Evolutionary conservation across 192 early-diverging fungal genomes (phyloP).

Genomic region (Allomyces javanicus): DNA sequence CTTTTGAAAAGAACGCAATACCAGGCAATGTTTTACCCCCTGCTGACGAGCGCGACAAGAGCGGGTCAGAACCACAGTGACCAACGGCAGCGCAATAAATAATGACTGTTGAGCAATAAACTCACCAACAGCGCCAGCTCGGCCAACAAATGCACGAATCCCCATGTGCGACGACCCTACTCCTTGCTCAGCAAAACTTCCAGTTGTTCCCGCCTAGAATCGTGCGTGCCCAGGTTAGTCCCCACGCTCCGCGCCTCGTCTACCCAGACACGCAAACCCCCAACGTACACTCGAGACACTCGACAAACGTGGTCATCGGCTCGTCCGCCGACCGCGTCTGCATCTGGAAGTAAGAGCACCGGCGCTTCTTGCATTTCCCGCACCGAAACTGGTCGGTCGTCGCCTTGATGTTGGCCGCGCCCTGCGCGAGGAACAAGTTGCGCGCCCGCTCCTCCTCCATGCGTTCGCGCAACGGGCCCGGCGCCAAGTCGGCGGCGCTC

Average conservation of each 20-base stretch:
- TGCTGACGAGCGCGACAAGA: too few species aligned
- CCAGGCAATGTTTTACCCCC: too few species aligned
- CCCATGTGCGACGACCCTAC: too few species aligned
- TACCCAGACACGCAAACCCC: too few species aligned
- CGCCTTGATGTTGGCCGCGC: slow-evolving; percentile 48
- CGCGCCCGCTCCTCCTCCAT: slow-evolving; percentile 49
- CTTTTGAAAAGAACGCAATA: too few species aligned
- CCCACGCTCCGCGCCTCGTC: too few species aligned
- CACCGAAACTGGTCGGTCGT: slow-evolving; percentile 89
- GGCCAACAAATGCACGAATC: too few species aligned
- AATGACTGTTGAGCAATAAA: not conserved
- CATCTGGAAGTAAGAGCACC: slow-evolving; percentile 84
- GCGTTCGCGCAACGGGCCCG: slow-evolving; percentile 53
- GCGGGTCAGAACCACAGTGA: too few species aligned
- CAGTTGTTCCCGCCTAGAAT: not conserved
- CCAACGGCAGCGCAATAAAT: not conserved
- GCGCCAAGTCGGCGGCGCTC: slow-evolving; percentile 79
- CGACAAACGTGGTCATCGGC: slow-evolving; percentile 97
- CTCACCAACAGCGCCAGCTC: too few species aligned
- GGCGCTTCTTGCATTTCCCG: slow-evolving; percentile 74
- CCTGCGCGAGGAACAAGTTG: slow-evolving; percentile 54
- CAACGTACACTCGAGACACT: slow-evolving; percentile 48
- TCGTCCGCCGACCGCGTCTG: slow-evolving; percentile 95
- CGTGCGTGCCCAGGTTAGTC: too few species aligned
- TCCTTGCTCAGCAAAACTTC: not conserved